These are phyloP conservation scores for Leccinellum albellum DNA, from an alignment of 768 basidiomycete genomes.

Conservation along the genomic window DNA sequence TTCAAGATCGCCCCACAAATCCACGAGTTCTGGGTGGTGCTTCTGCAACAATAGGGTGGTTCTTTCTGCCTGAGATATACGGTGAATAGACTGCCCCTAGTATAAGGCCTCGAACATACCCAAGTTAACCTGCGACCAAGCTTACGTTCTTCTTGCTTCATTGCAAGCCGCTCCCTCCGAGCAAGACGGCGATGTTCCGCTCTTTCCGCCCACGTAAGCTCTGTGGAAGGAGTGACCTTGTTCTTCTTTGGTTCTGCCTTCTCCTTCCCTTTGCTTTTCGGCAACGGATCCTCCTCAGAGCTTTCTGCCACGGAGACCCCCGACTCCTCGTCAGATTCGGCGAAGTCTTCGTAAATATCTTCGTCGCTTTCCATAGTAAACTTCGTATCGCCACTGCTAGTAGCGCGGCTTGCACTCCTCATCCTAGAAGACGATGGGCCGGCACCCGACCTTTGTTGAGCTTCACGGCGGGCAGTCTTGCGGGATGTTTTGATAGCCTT, in stretches of 20 bases:
- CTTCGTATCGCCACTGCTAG: slow-evolving; percentile 23
- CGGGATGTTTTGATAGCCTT: slow-evolving; percentile 57
- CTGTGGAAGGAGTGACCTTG: slow-evolving; percentile 3
- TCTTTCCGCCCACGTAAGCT: slow-evolving; percentile 10
- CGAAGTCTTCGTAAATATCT: slow-evolving; percentile 3
- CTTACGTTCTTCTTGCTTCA: slow-evolving; percentile 49
- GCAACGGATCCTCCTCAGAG: slow-evolving; percentile 10
- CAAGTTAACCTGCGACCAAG: slow-evolving; percentile 74
- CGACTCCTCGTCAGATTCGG: slow-evolving; percentile 5
- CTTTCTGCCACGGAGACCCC: slow-evolving; percentile 9
- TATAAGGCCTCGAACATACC: slow-evolving; percentile 37
- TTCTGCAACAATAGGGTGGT: slow-evolving; percentile 56
- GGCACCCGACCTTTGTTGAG: slow-evolving; percentile 28
- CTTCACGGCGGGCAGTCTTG: slow-evolving; percentile 31
- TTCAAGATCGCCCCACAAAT: slow-evolving; percentile 87
- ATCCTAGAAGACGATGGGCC: slow-evolving; percentile 35
- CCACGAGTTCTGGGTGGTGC: slow-evolving; percentile 75
- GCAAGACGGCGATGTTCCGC: slow-evolving; percentile 13
- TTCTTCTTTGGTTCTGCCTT: slow-evolving; percentile 24
- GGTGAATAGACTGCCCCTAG: slow-evolving; percentile 6
- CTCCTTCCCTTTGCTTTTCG: slow-evolving; percentile 34
- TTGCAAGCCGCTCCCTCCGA: slow-evolving; percentile 24
- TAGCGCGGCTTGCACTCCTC: slow-evolving; percentile 43
- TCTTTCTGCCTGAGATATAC: slow-evolving; percentile 61
- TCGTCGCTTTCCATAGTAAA: slow-evolving; percentile 8